Percentiles rank a stretch among this genome's conserved stretches.
phyloP scores from a whole-genome alignment of 2,329 filamentous ascomycete species.

The Venturia carpophila region DNA sequence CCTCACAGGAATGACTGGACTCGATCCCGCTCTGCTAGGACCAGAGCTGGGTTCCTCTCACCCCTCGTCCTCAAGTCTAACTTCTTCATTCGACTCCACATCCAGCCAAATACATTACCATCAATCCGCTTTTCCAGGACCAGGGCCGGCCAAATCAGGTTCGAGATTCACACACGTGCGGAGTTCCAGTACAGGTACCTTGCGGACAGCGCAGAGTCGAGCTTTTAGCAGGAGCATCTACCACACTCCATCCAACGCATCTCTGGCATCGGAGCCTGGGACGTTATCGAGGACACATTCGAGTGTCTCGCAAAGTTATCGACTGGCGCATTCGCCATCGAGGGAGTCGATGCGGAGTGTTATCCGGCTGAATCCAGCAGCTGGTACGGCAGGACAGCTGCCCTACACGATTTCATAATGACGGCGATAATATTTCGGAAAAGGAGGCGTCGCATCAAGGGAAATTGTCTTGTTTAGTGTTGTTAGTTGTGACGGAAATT shows the following conservation, averaged over 20 bases:
- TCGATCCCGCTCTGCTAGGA: conserved; percentile 8
- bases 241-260: conserved; percentile 8
- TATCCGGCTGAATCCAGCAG: conserved; percentile 24
- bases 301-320: background rate
- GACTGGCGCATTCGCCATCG: conserved; percentile 9
- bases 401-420: conserved; percentile 24
- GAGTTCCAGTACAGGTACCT: conserved; percentile 14
- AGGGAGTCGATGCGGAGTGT: conserved; percentile 20
- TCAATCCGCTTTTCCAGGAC: conserved; percentile 1
- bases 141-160: background rate
- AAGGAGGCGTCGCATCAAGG: background rate
- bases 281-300: conserved; percentile 10
- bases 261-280: conserved; percentile 4
- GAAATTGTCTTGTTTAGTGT: background rate
- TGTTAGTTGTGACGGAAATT: background rate
- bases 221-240: background rate
- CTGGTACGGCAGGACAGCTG: conserved; percentile 25
- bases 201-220: conserved; percentile 11
- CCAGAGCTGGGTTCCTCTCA: conserved; percentile 3
- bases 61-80: conserved; percentile 7
- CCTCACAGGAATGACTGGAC: conserved; percentile 60
- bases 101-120: conserved; percentile 7
- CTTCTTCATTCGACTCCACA: conserved; percentile 5
- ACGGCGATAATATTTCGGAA: background rate
- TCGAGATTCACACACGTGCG: conserved; percentile 11